Conservation (phyloP, 2,329 filamentous ascomycete species). For the Talaromyces sp. region DNA sequence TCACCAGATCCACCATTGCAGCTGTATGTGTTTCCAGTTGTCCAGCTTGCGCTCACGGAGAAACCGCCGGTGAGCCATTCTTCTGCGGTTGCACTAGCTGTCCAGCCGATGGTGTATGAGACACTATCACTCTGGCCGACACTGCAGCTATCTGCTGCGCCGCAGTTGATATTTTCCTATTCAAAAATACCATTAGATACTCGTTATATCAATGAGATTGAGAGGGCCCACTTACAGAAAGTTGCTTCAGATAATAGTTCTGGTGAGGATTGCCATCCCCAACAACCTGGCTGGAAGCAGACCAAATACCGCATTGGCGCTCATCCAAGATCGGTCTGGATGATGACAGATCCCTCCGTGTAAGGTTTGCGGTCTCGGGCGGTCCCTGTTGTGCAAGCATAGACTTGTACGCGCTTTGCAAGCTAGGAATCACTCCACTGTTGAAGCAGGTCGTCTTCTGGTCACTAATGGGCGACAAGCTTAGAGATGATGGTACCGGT, state of each 20-base stretch:
- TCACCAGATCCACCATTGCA: background rate
- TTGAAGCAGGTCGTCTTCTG: background rate
- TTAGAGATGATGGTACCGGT: background rate
- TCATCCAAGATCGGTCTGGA: background rate
- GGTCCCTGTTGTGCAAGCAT: background rate
- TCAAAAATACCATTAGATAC: background rate
- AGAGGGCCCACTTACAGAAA: background rate
- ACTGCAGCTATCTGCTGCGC: background rate
- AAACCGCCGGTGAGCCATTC: conserved; percentile 2
- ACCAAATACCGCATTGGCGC: conserved; percentile 1
- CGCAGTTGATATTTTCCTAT: conserved; percentile 1
- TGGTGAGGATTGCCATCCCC: background rate
- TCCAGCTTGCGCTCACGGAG: conserved; percentile 2
- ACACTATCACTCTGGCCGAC: background rate
- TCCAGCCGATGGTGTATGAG: conserved; percentile 4
- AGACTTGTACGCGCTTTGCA: background rate
- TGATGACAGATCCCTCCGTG: background rate
- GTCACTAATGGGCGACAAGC: background rate
- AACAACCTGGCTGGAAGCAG: background rate
- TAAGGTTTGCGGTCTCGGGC: background rate
- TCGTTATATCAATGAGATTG: background rate
- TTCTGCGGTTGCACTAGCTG: background rate
- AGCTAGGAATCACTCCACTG: background rate
- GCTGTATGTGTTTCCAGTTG: background rate
- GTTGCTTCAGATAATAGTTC: background rate